Evolutionary conservation across 2,329 filamentous ascomycete genomes (phyloP).

Genomic region (Sporothrix variecibatus): DNA sequence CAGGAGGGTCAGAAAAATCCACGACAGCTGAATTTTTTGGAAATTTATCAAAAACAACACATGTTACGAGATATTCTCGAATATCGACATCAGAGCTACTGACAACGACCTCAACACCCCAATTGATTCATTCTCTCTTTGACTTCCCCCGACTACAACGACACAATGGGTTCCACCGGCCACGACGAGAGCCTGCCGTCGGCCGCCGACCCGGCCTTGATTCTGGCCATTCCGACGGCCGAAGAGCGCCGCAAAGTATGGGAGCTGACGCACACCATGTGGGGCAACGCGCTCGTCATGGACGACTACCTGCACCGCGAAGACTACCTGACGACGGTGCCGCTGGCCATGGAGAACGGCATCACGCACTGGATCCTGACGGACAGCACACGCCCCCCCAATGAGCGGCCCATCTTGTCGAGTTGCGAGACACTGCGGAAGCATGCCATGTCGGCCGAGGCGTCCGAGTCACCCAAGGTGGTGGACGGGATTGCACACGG

Average conservation of each 20-base stretch:
- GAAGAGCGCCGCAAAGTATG: slow-evolving; percentile 58
- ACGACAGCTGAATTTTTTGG: neutral
- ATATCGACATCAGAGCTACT: neutral
- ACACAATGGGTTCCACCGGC: slow-evolving; percentile 40
- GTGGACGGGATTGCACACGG: slow-evolving; percentile 67
- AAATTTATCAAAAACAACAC: neutral
- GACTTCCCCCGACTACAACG: neutral
- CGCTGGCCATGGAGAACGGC: slow-evolving; percentile 60
- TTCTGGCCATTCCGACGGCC: slow-evolving; percentile 58
- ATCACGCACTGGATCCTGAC: slow-evolving; percentile 67
- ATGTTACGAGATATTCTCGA: neutral
- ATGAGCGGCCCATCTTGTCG: slow-evolving; percentile 57
- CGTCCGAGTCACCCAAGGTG: slow-evolving; percentile 12
- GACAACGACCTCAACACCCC: neutral
- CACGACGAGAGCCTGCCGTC: slow-evolving; percentile 37
- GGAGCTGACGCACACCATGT: slow-evolving; percentile 56
- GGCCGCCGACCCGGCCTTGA: slow-evolving; percentile 42
- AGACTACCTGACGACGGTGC: slow-evolving; percentile 56
- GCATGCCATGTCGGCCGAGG: slow-evolving; percentile 44
- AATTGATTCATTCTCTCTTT: neutral
- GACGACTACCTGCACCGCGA: slow-evolving; percentile 63
- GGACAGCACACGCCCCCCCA: slow-evolving; percentile 42
- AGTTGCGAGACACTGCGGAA: slow-evolving; percentile 67
- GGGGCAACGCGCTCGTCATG: slow-evolving; percentile 59
- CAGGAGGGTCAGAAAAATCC: neutral